Evolutionary conservation across 1,284 basidiomycete genomes (phyloP), one percentile per base, ranked within the genome.

Genomic region (Marasmius oreades): DNA sequence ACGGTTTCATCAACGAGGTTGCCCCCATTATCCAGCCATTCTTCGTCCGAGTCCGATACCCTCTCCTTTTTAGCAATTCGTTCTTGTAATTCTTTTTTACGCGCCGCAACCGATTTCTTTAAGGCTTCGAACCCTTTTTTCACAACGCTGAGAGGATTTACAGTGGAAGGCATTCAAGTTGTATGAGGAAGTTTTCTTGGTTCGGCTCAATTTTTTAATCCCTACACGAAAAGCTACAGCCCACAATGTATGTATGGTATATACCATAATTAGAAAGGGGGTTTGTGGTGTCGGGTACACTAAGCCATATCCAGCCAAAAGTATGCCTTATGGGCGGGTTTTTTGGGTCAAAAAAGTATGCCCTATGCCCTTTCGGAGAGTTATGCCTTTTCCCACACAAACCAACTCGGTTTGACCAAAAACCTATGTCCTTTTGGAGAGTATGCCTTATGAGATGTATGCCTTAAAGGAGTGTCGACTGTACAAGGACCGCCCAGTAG

Each of bases 1-100:
- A 2, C 14, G 51, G 39, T 60, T 52, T 66, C 60, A 43, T 62
- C 61, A 42, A 66, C 58, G 1, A 52, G 23, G 44, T 66, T 64
- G 3, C 46, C 64, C 16, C 56, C 51, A 12, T 60, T 42, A 52
- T 66, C 62, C 10, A 66, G 50, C 61, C 61, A 63, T 12, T 37
- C 3, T 22, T 55, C 51, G n/a, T 64, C 59, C 16, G 43, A 46
- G 7, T 24, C 39, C 24, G 57, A 48, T 22, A 62, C 5, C 5
- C 10, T 28, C 33, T 53, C 18, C 26, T 57, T 57, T 33, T 48
- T 23, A 12, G 6, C 26, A 10, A 52, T n/a, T 7, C 43, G 22
- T 7, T 16, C 34, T 8, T 12, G 16, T 22, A 51, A 7, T 3
- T 23, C 28, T 51, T 51, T 18, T n/a, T 22, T 20, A 11, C 14